Percentiles rank a stretch among this genome's conserved stretches.
Evolutionary conservation across 2,329 filamentous ascomycete species (phyloP).

Genomic region (Stagonosporopsis chrysanthemi): DNA sequence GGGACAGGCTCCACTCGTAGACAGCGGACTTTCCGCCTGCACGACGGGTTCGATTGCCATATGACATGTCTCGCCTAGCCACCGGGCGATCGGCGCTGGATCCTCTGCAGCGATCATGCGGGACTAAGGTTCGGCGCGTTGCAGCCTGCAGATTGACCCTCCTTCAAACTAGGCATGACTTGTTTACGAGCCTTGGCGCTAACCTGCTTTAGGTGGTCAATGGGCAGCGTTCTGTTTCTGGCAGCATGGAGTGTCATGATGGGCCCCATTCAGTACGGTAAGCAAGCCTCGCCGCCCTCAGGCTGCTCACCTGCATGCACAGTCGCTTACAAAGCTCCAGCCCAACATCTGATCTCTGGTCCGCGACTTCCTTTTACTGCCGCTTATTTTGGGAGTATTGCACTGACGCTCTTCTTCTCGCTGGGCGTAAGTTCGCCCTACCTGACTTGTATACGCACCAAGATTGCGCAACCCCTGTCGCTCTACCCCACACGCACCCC

Average conservation of each 20-base stretch:
- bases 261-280: slow-evolving; percentile 80
- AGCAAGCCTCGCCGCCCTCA: slow-evolving; percentile 38
- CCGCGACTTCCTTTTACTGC: slow-evolving; percentile 90
- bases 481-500: slow-evolving; percentile 32
- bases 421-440: slow-evolving; percentile 75
- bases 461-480: slow-evolving; percentile 36
- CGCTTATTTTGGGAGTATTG: slow-evolving; percentile 93
- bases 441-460: slow-evolving; percentile 25
- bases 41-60: slow-evolving; percentile 2
- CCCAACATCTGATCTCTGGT: slow-evolving; percentile 82
- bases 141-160: slow-evolving; percentile 43
- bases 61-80: slow-evolving; percentile 46
- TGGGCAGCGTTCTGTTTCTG: slow-evolving; percentile 89
- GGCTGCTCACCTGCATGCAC: slow-evolving; percentile 18
- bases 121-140: slow-evolving; percentile 49
- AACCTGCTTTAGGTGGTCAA: slow-evolving; percentile 78
- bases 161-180: slow-evolving; percentile 40
- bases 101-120: slow-evolving; percentile 52
- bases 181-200: slow-evolving; percentile 41
- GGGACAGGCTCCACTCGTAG: slow-evolving; percentile 18
- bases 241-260: slow-evolving; percentile 93
- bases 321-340: slow-evolving; percentile 42
- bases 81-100: slow-evolving; percentile 44
- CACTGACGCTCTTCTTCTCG: slow-evolving; percentile 88
- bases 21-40: slow-evolving; percentile 7